phyloP scores from a whole-genome alignment of 441 rosid species.

The Manihot esculenta region DNA sequence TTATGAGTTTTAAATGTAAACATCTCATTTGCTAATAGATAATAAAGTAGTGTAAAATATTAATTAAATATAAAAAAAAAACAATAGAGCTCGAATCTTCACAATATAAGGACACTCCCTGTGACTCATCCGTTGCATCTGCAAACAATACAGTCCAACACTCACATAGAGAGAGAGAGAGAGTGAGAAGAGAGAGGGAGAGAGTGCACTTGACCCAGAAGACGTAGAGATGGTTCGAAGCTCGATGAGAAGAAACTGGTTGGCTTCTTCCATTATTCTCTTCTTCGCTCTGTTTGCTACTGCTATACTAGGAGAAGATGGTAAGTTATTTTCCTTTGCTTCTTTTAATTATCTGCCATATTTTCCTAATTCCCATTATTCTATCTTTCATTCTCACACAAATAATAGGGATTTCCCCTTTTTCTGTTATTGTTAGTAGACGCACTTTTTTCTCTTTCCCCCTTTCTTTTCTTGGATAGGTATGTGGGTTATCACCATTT shows the following conservation, averaged over 20 bases:
- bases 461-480: background rate
- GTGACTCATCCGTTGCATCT: constrained; percentile 14
- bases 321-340: constrained; percentile 32
- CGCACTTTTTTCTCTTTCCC: background rate
- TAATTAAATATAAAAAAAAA: background rate
- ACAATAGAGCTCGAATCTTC: constrained; percentile 40
- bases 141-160: constrained; percentile 23
- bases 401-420: background rate
- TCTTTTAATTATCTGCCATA: background rate
- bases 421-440: background rate
- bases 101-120: constrained; percentile 39
- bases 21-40: no score
- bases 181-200: constrained; percentile 13
- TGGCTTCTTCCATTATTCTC: constrained; percentile 35
- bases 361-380: background rate
- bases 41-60: background rate
- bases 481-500: constrained; percentile 20
- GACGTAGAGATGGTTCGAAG: constrained; percentile 29
- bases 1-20: no score
- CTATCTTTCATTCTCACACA: background rate
- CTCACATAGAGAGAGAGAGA: constrained; percentile 15
- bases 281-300: constrained; percentile 32
- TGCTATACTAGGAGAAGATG: constrained; percentile 51
- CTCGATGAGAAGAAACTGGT: constrained; percentile 34
- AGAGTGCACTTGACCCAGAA: background rate